Percentiles rank a stretch among this genome's conserved stretches.
Conservation (phyloP, 2,329 filamentous ascomycete genomes). For the Nemania bipapillata region DNA sequence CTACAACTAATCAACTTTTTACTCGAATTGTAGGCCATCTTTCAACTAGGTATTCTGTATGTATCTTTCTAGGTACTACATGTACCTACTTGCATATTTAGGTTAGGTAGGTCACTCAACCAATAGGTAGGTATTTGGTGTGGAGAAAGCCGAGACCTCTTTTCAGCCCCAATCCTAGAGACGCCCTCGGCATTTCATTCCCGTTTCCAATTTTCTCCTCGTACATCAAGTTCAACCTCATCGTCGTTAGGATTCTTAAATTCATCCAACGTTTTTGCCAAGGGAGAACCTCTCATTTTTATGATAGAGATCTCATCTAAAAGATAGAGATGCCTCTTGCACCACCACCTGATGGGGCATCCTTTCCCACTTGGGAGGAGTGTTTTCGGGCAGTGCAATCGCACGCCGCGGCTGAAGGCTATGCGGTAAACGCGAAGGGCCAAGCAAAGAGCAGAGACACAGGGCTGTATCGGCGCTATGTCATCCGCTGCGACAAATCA, state of each 20-base stretch:
- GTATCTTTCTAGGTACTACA: too few relatives aligned
- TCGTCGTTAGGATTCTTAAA: too few relatives aligned
- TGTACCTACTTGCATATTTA: background rate
- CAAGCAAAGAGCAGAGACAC: constrained; percentile 45
- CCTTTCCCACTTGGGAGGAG: constrained; percentile 44
- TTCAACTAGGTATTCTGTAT: too few relatives aligned
- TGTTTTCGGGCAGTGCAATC: constrained; percentile 43
- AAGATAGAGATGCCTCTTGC: constrained; percentile 42
- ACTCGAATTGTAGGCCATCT: too few relatives aligned
- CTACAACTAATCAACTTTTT: too few relatives aligned
- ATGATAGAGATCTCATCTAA: background rate
- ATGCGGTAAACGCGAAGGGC: constrained; percentile 44
- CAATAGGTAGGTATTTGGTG: background rate
- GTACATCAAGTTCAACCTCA: background rate
- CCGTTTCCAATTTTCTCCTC: constrained; percentile 11
- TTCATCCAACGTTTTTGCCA: background rate
- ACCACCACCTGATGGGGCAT: constrained; percentile 42
- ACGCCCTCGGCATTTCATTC: constrained; percentile 36
- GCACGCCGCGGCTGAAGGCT: constrained; percentile 45
- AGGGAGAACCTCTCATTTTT: background rate
- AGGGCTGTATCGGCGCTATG: constrained; percentile 45
- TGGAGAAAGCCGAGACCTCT: constrained; percentile 23
- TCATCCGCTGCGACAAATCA: constrained; percentile 46
- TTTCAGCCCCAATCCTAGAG: constrained; percentile 32
- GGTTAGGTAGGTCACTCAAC: too few relatives aligned